Conservation (phyloP, 768 basidiomycete genomes). For the Phaeolepiota aurea region DNA sequence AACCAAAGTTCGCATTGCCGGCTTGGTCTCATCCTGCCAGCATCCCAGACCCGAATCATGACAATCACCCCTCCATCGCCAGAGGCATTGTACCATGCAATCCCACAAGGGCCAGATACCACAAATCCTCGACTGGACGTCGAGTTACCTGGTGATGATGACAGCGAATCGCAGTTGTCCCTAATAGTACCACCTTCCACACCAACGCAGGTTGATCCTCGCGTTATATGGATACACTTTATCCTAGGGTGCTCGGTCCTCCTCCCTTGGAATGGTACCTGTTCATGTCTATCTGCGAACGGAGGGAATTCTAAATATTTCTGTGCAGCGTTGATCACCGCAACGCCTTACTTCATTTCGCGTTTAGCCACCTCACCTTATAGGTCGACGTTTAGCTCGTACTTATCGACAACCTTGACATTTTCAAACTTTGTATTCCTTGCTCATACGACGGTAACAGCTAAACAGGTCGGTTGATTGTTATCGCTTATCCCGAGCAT, state of each 20-base stretch:
- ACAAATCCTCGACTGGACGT: constrained; percentile 14
- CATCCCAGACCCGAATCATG: neutral
- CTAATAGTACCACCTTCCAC: constrained; percentile 12
- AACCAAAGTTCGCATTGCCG: too few species aligned
- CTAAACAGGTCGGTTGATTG: constrained; percentile 49
- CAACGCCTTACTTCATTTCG: constrained; percentile 72
- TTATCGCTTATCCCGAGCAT: constrained; percentile 1
- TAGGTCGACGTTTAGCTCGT: constrained; percentile 54
- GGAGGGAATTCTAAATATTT: neutral
- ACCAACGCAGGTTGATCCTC: constrained; percentile 26
- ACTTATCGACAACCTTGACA: constrained; percentile 56
- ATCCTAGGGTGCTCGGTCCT: constrained; percentile 73
- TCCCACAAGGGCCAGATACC: constrained; percentile 9
- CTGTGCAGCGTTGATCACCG: constrained; percentile 71
- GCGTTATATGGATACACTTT: constrained; percentile 59
- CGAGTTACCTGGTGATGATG: constrained; percentile 20
- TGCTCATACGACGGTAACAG: constrained; percentile 63
- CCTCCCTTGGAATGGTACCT: constrained; percentile 85
- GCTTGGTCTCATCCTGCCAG: too few species aligned
- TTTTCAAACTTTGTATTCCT: constrained; percentile 61
- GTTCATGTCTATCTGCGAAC: neutral
- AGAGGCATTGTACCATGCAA: constrained; percentile 14
- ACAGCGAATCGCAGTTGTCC: constrained; percentile 9
- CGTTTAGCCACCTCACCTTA: constrained; percentile 55
- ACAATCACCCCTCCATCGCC: constrained; percentile 2